Evolutionary conservation across 1,284 basidiomycete genomes (phyloP).

Genomic region (Volvariella surrecta): DNA sequence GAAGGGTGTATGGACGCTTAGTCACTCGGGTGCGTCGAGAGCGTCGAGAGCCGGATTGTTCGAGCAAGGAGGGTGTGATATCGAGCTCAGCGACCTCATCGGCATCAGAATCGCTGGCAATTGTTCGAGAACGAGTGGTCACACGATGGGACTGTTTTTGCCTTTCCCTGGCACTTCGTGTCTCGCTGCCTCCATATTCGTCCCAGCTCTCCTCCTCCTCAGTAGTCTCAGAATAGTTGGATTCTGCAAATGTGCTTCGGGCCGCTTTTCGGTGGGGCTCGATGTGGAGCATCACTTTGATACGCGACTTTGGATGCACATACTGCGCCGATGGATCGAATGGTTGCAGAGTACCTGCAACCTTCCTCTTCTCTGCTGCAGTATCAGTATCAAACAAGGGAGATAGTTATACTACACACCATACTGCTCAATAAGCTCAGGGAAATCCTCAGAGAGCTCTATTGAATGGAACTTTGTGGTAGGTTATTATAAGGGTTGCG

Average conservation of each 20-base stretch:
- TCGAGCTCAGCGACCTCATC: too few relatives aligned
- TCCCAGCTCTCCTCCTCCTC: slow-evolving; percentile 21
- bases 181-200: slow-evolving; percentile 16
- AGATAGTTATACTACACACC: slow-evolving; percentile 29
- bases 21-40: not conserved
- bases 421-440: slow-evolving; percentile 45
- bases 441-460: slow-evolving; percentile 29
- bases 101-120: not conserved
- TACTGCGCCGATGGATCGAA: slow-evolving; percentile 57
- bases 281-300: slow-evolving; percentile 27
- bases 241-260: slow-evolving; percentile 20
- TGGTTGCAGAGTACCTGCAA: slow-evolving; percentile 27
- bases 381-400: not conserved
- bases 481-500: slow-evolving; percentile 14
- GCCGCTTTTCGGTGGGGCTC: slow-evolving; percentile 21
- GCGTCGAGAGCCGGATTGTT: not conserved
- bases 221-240: slow-evolving; percentile 11
- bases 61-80: too few relatives aligned
- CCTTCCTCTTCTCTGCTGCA: slow-evolving; percentile 34
- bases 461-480: slow-evolving; percentile 30
- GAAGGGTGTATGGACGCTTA: slow-evolving; percentile 1
- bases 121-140: not conserved
- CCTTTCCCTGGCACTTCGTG: slow-evolving; percentile 10
- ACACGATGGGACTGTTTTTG: slow-evolving; percentile 12
- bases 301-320: slow-evolving; percentile 53